phyloP scores from a whole-genome alignment of 73 alveolate species.

The Effrenium voratum region DNA sequence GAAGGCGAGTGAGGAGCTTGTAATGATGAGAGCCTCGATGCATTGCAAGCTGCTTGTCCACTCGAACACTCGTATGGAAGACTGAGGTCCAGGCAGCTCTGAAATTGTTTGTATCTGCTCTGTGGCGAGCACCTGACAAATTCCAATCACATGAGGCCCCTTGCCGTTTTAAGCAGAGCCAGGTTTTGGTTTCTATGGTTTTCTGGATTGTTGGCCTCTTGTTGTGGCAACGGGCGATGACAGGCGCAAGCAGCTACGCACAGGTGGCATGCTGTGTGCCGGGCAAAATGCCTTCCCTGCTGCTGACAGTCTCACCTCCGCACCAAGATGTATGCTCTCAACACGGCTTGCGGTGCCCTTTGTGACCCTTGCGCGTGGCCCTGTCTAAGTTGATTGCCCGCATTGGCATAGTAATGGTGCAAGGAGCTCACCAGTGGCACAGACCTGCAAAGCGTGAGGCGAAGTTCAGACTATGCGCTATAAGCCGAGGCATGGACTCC shows the following conservation, averaged over 20 bases:
- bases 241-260: not conserved
- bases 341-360: not conserved
- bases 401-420: slow-evolving; percentile 59
- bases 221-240: not conserved
- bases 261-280: not conserved
- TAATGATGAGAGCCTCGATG: slow-evolving; percentile 57
- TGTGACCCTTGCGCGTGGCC: not conserved
- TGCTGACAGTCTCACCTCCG: slow-evolving; percentile 60
- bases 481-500: not conserved
- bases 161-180: too few relatives aligned
- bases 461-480: not conserved
- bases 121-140: slow-evolving; percentile 25
- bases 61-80: not conserved
- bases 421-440: slow-evolving; percentile 35
- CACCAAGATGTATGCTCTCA: not conserved
- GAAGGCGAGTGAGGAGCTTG: slow-evolving; percentile 58
- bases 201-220: not conserved
- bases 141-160: not conserved
- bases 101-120: slow-evolving; percentile 66
- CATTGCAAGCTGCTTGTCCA: not conserved
- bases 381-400: not conserved
- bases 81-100: slow-evolving; percentile 54
- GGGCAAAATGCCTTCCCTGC: slow-evolving; percentile 48
- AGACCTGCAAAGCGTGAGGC: not conserved
- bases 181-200: too few relatives aligned